Conservation (phyloP, 345 rosid species). For the Garcia nutans region DNA sequence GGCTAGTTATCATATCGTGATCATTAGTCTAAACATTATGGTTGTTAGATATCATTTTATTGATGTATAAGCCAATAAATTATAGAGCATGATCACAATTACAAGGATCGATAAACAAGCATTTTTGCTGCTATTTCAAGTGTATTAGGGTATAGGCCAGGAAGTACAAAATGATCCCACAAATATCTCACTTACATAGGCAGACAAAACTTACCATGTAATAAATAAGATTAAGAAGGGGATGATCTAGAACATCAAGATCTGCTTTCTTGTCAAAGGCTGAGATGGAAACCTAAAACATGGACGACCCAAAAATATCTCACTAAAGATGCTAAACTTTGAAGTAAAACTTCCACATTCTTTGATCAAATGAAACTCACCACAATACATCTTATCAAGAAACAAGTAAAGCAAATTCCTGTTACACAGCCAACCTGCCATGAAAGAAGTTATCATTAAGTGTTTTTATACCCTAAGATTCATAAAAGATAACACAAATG, state of each 20-base stretch:
- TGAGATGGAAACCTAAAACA: conserved; percentile 34
- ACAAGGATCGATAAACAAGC: neutral
- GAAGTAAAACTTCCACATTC: neutral
- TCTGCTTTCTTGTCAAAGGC: conserved; percentile 60
- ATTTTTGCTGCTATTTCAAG: neutral
- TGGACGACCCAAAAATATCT: neutral
- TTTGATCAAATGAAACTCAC: conserved; percentile 36
- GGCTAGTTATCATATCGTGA: no score
- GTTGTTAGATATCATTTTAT: no score
- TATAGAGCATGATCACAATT: neutral
- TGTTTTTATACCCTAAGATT: no score
- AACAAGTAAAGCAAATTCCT: conserved; percentile 65
- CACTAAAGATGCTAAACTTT: neutral
- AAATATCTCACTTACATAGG: neutral
- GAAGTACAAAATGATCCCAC: neutral
- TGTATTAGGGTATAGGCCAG: neutral
- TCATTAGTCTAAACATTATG: neutral
- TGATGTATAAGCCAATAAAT: no score
- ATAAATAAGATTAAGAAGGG: conserved; percentile 58
- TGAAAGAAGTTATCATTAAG: neutral
- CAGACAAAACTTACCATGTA: conserved; percentile 48
- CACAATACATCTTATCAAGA: conserved; percentile 72
- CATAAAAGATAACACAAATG: neutral
- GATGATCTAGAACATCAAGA: conserved; percentile 66
- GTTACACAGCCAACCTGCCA: conserved; percentile 80